Percentiles rank a stretch among this genome's conserved stretches.
Evolutionary conservation across 345 rosid species (phyloP).

Genomic region (Eucalyptus viminalis): DNA sequence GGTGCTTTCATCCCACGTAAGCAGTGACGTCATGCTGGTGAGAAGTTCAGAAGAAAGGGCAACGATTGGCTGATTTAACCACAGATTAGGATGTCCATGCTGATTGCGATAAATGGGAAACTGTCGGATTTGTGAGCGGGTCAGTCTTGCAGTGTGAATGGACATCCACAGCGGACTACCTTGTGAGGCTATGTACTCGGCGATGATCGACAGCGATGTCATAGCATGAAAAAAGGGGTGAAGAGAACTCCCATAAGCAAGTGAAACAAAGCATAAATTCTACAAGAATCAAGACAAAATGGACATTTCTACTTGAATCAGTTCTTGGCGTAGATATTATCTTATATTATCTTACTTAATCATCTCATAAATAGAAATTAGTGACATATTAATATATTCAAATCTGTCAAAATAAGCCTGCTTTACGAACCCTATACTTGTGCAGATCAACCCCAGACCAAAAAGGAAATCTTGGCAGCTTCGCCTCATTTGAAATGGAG

Average conservation of each 20-base stretch:
- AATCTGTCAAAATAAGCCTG: background rate
- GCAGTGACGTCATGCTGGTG: background rate
- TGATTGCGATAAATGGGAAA: background rate
- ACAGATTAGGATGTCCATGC: background rate
- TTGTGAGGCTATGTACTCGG: background rate
- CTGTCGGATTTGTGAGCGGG: background rate
- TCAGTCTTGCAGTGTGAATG: background rate
- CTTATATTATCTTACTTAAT: too few relatives aligned
- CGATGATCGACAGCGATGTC: accelerated
- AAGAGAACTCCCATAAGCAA: background rate
- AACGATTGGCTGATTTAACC: background rate
- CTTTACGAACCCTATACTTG: too few relatives aligned
- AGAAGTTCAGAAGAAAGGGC: background rate
- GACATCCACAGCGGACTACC: background rate
- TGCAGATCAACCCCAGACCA: background rate
- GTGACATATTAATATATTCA: background rate
- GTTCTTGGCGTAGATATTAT: background rate
- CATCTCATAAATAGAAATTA: background rate
- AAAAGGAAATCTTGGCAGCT: background rate
- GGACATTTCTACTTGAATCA: background rate
- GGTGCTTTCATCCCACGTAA: background rate
- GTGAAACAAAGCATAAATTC: background rate
- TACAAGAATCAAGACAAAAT: background rate
- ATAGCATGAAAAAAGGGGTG: background rate
- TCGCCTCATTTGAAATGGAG: too few relatives aligned